These are phyloP conservation scores for Lasiodiplodia theobromae DNA, from an alignment of 2,329 filamentous ascomycete genomes.

Conservation along the genomic window DNA sequence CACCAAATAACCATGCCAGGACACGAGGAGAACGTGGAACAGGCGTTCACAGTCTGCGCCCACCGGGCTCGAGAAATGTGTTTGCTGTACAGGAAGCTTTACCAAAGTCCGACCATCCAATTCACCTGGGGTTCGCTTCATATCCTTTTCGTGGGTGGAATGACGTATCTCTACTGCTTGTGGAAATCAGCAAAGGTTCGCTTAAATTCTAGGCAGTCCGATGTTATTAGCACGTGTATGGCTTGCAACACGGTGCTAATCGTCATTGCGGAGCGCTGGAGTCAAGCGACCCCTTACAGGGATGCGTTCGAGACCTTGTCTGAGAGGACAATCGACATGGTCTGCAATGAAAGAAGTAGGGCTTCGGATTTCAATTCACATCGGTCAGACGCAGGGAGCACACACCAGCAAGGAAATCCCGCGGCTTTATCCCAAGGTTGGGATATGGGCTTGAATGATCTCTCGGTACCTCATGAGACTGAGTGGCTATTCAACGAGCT, in stretches of 20 bases:
- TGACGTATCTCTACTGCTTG: slow-evolving; percentile 48
- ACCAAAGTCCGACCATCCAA: slow-evolving; percentile 39
- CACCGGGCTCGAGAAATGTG: slow-evolving; percentile 40
- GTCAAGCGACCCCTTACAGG: slow-evolving; percentile 42
- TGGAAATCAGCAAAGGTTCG: slow-evolving; percentile 36
- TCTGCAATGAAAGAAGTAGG: slow-evolving; percentile 16
- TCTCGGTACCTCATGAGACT: slow-evolving; percentile 15
- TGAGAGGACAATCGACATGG: slow-evolving; percentile 33
- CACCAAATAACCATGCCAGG: slow-evolving; percentile 30
- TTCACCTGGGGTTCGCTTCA: slow-evolving; percentile 45
- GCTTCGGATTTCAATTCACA: slow-evolving; percentile 1
- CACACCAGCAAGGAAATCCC: neutral
- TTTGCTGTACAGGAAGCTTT: slow-evolving; percentile 45
- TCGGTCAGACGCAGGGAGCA: neutral
- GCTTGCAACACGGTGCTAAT: slow-evolving; percentile 46
- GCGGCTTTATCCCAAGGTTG: slow-evolving; percentile 31
- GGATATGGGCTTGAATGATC: slow-evolving; percentile 28
- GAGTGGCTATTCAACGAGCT: slow-evolving; percentile 28
- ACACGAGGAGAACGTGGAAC: slow-evolving; percentile 23
- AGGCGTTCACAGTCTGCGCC: slow-evolving; percentile 32
- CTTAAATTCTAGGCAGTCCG: slow-evolving; percentile 16
- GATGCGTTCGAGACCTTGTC: slow-evolving; percentile 39
- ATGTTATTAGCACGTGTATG: slow-evolving; percentile 45
- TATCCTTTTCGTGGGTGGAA: slow-evolving; percentile 45
- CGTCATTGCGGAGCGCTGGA: slow-evolving; percentile 48